phyloP scores from a whole-genome alignment of 306 rosid species.

The Pachyrhizus erosus region DNA sequence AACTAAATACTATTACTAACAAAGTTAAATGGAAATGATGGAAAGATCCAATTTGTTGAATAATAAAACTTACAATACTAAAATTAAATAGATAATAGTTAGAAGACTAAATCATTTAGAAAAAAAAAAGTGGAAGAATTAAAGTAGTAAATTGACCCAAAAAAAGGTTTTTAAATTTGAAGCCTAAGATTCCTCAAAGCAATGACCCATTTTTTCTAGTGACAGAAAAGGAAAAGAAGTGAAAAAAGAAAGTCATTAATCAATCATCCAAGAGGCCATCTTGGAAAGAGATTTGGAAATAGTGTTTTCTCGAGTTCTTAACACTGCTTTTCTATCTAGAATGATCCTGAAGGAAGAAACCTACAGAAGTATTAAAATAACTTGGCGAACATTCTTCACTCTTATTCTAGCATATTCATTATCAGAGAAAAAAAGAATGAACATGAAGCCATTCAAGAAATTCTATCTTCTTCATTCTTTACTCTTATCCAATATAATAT shows the following conservation, averaged over 20 bases:
- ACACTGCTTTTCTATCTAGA: slow-evolving; percentile 10
- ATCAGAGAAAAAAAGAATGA: slow-evolving; percentile 17
- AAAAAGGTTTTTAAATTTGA: background rate
- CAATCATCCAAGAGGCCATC: slow-evolving; percentile 41
- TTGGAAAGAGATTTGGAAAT: slow-evolving; percentile 7
- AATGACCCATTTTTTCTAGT: slow-evolving; percentile 44
- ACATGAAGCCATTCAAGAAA: slow-evolving; percentile 52
- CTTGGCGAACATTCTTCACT: slow-evolving; percentile 1
- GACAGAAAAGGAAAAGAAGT: background rate
- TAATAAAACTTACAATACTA: background rate
- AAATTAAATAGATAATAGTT: background rate
- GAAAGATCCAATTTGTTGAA: background rate
- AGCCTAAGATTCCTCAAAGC: slow-evolving; percentile 40
- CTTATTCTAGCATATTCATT: too few relatives aligned
- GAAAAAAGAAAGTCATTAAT: slow-evolving; percentile 40
- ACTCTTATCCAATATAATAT: slow-evolving; percentile 47
- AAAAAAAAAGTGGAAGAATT: background rate
- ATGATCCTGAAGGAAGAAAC: slow-evolving; percentile 22
- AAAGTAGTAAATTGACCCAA: background rate
- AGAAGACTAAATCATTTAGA: background rate
- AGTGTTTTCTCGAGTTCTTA: slow-evolving; percentile 24
- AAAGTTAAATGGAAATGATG: background rate
- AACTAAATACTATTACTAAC: background rate
- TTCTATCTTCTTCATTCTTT: slow-evolving; percentile 46
- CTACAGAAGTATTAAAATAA: slow-evolving; percentile 14